Percentiles rank a stretch among this genome's conserved stretches.
These are phyloP conservation scores for Hypomyces rosellus DNA, from an alignment of 2,329 filamentous ascomycete genomes.

Conservation along the genomic window DNA sequence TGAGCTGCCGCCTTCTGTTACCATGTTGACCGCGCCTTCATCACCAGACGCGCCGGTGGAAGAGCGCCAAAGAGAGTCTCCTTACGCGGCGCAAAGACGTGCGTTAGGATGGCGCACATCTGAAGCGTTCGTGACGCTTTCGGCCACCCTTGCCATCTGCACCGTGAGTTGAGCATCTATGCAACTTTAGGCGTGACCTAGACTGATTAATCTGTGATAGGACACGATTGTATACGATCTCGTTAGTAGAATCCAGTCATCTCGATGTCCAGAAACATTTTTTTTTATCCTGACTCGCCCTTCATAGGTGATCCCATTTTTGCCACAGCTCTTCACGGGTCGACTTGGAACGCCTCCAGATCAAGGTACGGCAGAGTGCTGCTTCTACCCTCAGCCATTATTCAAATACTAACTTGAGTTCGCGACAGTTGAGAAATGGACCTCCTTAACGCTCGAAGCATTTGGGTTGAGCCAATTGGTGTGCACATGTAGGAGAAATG, in stretches of 20 bases:
- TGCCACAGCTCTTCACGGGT: conserved; percentile 10
- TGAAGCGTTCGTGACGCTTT: conserved; percentile 5
- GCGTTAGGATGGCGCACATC: conserved; percentile 4
- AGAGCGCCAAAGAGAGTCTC: neutral
- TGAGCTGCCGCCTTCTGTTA: too few relatives aligned
- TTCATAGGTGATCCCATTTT: conserved; percentile 6
- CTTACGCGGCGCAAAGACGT: neutral
- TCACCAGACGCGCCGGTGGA: neutral
- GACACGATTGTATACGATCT: conserved; percentile 9
- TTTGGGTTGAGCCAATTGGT: conserved; percentile 9
- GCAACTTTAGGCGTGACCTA: neutral
- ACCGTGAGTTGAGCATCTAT: neutral
- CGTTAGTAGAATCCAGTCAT: neutral
- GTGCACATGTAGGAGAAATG: conserved; percentile 2
- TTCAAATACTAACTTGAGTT: neutral
- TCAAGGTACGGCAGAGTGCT: neutral
- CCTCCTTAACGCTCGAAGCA: conserved; percentile 7
- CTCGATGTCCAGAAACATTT: neutral
- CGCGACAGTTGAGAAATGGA: conserved; percentile 7
- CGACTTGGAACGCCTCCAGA: conserved; percentile 7
- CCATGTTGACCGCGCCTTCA: neutral
- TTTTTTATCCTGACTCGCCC: neutral
- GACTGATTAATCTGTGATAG: neutral
- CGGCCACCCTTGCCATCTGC: conserved; percentile 8
- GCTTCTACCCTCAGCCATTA: neutral